Base-by-base conservation (phyloP, 2,329 filamentous ascomycete genomes). In the Diplodia seriata region DNA sequence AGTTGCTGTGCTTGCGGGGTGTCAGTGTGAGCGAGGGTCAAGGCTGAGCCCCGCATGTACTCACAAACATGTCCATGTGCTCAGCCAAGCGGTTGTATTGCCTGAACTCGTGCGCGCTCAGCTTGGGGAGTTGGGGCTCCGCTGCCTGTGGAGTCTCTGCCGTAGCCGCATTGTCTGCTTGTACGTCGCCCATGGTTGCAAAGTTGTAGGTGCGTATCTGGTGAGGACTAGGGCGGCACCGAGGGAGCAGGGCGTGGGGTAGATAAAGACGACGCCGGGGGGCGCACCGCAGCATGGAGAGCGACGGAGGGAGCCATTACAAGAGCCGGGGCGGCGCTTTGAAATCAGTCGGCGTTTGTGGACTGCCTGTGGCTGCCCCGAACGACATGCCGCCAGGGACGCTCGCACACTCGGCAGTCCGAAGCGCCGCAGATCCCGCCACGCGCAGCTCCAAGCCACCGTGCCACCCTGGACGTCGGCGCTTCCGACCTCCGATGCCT, bases 51-150 rank as follows among this genome's bases (percentile, higher is more conserved):
- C 68, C n/a, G 49, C 11, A 29, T 55, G 29, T 33, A 79, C 85
- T 54, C 14, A 79, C 85, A 80, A 90, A 93, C 70, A 85, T 81
- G 54, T 94, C 86, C 91, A 94, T 94, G 70, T 86, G 85, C 68
- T 91, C 90, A 0, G 91, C 89, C 74, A 93, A 81, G n/a, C 84
- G 84, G 79, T 94, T 93, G 78, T 90, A 94, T 49, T 83, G 79
- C 61, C 83, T 83, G 74, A 92, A 93, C 68, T 94, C 90, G 67
- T 84, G 81, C 1, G 87, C 78, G 0, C 87, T 88, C 36, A 94
- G 82, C 29, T 90, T 87, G 0, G 90, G 88, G 12, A 59, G 12
- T 26, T 38, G 11, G 31, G 38, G 49, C 53, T 67, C 53, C 26
- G 26, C 31, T 18, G 64, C 40, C 53, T 59, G 50, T 5, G 50